phyloP scores from a whole-genome alignment of 257 asterid species.

The Solanum pinnatisectum region DNA sequence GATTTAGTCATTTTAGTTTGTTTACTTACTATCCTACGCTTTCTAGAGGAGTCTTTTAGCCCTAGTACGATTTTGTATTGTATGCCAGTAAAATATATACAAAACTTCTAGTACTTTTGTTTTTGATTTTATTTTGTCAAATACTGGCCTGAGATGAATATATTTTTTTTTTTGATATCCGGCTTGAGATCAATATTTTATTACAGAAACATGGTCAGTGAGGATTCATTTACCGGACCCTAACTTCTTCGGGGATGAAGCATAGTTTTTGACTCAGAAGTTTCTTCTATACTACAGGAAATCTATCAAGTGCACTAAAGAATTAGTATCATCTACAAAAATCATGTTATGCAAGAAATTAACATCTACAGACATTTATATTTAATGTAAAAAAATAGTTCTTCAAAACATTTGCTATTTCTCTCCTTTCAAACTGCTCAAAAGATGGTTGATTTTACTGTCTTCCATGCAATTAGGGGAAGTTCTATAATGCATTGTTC shows the following conservation, averaged over 20 bases:
- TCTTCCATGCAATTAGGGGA: neutral
- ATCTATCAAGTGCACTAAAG: neutral
- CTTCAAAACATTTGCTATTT: neutral
- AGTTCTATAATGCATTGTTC: neutral
- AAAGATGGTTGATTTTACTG: neutral
- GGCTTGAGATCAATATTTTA: neutral
- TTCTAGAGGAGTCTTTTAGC: neutral
- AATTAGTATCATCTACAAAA: neutral
- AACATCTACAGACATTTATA: neutral
- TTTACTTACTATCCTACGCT: neutral
- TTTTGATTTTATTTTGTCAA: neutral
- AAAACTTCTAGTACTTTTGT: neutral
- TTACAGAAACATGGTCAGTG: neutral
- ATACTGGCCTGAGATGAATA: neutral
- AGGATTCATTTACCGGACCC: neutral
- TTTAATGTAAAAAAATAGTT: neutral
- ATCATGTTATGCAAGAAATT: neutral
- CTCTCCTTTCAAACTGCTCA: neutral
- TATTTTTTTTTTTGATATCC: neutral
- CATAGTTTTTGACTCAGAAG: neutral
- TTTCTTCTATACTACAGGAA: neutral
- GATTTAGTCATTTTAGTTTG: neutral
- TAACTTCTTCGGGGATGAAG: neutral
- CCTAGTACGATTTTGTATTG: neutral
- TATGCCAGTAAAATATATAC: neutral